These are phyloP conservation scores for Hypoxylon fuscum DNA, from an alignment of 495 filamentous ascomycete species.

Conservation along the genomic window DNA sequence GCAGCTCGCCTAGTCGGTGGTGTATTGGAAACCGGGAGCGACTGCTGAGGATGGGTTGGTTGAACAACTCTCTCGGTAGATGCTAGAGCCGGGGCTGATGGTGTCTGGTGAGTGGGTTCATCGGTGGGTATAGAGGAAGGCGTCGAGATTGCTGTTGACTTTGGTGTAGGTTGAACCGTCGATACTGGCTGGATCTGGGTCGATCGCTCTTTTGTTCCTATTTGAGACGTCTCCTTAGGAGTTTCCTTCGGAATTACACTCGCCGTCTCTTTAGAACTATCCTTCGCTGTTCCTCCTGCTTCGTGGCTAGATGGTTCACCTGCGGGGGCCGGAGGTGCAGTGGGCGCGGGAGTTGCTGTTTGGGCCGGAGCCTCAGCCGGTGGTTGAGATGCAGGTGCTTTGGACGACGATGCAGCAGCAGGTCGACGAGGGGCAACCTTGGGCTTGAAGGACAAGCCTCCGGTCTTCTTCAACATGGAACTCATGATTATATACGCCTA, in stretches of 20 bases:
- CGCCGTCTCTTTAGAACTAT: neutral
- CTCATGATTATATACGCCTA: constrained; percentile 42
- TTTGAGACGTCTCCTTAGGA: constrained; percentile 2
- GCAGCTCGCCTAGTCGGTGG: constrained; percentile 24
- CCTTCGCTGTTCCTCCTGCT: neutral
- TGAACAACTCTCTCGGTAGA: constrained; percentile 10
- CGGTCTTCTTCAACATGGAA: constrained; percentile 58
- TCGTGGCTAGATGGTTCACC: constrained; percentile 17
- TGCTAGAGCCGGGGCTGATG: constrained; percentile 39
- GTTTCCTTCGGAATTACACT: constrained; percentile 12
- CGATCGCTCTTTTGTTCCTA: neutral
- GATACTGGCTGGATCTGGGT: neutral
- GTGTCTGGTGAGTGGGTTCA: constrained; percentile 26
- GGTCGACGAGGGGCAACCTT: constrained; percentile 45
- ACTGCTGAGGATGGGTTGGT: constrained; percentile 13
- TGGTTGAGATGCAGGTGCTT: constrained; percentile 18
- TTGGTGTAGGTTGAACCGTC: neutral
- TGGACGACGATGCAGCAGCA: constrained; percentile 22
- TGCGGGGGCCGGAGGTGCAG: constrained; percentile 18
- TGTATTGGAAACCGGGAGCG: constrained; percentile 26
- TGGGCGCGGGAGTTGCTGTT: constrained; percentile 27
- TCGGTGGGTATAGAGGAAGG: constrained; percentile 3
- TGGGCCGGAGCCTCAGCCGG: constrained; percentile 27
- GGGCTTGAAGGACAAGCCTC: constrained; percentile 54
- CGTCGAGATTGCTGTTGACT: constrained; percentile 4